phyloP scores from a whole-genome alignment of 1,284 basidiomycete genomes.

The Cystobasidiaceae sp. region DNA sequence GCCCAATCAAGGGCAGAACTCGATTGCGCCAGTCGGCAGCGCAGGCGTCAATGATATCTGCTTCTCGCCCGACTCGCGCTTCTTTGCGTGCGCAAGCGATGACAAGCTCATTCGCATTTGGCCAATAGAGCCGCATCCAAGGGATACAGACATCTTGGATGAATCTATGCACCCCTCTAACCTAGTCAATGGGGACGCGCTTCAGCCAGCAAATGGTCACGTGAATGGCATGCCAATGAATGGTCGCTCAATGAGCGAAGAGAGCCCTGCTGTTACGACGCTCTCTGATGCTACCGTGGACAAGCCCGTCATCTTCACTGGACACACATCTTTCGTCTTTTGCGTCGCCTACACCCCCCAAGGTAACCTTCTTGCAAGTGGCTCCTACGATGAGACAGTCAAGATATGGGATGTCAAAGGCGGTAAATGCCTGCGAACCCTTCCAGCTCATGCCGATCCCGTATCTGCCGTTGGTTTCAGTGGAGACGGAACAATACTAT shows the following conservation, averaged over 20 bases:
- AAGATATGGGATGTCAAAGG: constrained; percentile 97
- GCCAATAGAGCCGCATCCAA: constrained; percentile 55
- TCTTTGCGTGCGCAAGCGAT: constrained; percentile 82
- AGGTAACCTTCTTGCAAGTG: constrained; percentile 59
- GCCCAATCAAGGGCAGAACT: background rate
- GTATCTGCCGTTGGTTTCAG: constrained; percentile 91
- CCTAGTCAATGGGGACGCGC: too few relatives aligned
- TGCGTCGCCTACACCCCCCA: constrained; percentile 24
- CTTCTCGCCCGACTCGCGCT: constrained; percentile 74
- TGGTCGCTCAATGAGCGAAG: too few relatives aligned
- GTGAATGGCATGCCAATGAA: too few relatives aligned
- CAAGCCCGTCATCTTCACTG: constrained; percentile 55
- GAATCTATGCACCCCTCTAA: background rate
- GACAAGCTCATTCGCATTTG: constrained; percentile 79
- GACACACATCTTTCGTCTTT: constrained; percentile 26
- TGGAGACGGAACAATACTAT: constrained; percentile 86
- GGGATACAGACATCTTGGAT: background rate
- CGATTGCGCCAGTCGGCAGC: background rate
- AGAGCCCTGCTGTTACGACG: too few relatives aligned
- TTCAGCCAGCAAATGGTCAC: too few relatives aligned
- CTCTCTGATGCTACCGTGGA: too few relatives aligned
- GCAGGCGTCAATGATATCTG: constrained; percentile 78
- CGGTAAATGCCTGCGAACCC: constrained; percentile 70
- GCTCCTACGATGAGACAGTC: constrained; percentile 95
- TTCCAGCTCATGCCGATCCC: constrained; percentile 94